Percentiles rank a stretch among this genome's conserved stretches.
These are phyloP conservation scores for Phytophthora nicotianae DNA, from an alignment of 352 stramenopile genomes.

Conservation along the genomic window DNA sequence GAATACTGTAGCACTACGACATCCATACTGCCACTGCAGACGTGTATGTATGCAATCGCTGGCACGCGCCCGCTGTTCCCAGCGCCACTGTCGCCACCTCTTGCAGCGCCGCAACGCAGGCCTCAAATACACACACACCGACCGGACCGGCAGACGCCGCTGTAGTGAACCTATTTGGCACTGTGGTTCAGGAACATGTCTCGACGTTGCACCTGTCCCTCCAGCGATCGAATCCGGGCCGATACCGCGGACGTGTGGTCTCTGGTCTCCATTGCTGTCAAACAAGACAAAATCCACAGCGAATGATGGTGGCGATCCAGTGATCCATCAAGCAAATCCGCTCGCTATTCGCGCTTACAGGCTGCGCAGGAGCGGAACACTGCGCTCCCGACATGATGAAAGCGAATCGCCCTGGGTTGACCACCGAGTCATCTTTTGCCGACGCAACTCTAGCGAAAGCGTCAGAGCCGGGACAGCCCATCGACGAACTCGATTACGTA, in stretches of 20 bases:
- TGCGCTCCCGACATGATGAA: constrained; percentile 6
- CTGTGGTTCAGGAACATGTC: constrained; percentile 13
- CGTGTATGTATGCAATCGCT: constrained; percentile 8
- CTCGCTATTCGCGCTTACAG: constrained; percentile 13
- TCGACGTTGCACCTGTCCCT: constrained; percentile 14
- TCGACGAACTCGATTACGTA: constrained; percentile 18
- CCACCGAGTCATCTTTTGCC: constrained; percentile 24
- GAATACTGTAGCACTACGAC: background rate
- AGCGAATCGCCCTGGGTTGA: constrained; percentile 16
- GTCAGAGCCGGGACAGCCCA: constrained; percentile 8
- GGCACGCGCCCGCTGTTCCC: constrained; percentile 13
- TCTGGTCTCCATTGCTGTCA: background rate
- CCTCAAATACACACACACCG: constrained; percentile 4
- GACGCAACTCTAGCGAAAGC: constrained; percentile 33
- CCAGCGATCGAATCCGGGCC: constrained; percentile 6
- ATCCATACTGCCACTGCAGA: too few relatives aligned
- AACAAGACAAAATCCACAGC: constrained; percentile 10
- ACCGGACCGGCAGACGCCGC: background rate
- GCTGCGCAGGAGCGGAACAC: constrained; percentile 2
- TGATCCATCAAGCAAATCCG: constrained; percentile 30
- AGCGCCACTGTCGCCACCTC: constrained; percentile 5
- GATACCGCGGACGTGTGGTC: constrained; percentile 2
- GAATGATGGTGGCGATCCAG: constrained; percentile 9
- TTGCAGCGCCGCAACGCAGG: background rate
- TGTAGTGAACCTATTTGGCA: constrained; percentile 23